Percentiles rank a stretch among this genome's conserved stretches.
Evolutionary conservation across 2,329 filamentous ascomycete species (phyloP).

Genomic region (Colletotrichum cereale): DNA sequence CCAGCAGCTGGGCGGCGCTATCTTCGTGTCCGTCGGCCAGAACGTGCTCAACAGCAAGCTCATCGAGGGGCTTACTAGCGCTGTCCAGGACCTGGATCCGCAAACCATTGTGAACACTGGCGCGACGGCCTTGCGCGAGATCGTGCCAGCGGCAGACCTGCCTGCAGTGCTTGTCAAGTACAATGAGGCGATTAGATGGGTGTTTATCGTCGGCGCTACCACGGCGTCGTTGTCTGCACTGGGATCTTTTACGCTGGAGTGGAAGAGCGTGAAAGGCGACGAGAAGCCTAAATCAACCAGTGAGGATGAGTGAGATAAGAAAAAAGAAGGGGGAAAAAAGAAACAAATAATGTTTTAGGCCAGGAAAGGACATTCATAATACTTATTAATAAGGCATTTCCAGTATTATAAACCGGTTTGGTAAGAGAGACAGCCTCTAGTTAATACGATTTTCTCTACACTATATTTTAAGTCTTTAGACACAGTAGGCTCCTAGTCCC

Average conservation of each 20-base stretch:
- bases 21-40: conserved; percentile 59
- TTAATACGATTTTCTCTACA: too few relatives aligned
- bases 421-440: too few relatives aligned
- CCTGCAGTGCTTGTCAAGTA: conserved; percentile 59
- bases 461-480: too few relatives aligned
- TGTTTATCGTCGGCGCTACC: conserved; percentile 71
- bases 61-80: conserved; percentile 47
- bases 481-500: too few relatives aligned
- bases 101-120: conserved; percentile 9
- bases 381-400: too few relatives aligned
- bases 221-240: conserved; percentile 66
- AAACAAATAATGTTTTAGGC: too few relatives aligned
- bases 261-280: conserved; percentile 59
- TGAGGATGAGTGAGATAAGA: conserved; percentile 2
- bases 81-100: conserved; percentile 33
- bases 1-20: conserved; percentile 59
- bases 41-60: conserved; percentile 59
- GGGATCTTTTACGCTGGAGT: conserved; percentile 69
- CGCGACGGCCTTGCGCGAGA: background rate
- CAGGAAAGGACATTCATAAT: too few relatives aligned
- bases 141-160: conserved; percentile 43
- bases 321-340: too few relatives aligned
- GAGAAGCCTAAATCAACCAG: conserved; percentile 1
- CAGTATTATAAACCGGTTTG: too few relatives aligned
- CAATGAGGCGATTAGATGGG: conserved; percentile 69